Evolutionary conservation across 352 stramenopile genomes (phyloP).

Genomic region (Phytopythium montanum): DNA sequence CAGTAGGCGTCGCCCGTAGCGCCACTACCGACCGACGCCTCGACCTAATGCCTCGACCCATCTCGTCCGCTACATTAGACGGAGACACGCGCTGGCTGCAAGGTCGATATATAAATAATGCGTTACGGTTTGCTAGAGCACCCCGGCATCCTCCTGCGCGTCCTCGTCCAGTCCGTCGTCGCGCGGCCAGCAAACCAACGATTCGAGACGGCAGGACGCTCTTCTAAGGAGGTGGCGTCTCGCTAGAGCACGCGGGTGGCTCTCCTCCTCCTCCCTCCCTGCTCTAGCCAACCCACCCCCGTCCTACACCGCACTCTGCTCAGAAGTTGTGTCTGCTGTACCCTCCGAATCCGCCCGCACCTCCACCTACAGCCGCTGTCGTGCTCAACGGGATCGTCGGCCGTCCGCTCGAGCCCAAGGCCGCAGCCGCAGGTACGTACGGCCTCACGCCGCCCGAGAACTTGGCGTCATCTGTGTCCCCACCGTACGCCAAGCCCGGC

Average conservation of each 20-base stretch:
- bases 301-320: conserved; percentile 1
- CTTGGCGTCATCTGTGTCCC: conserved; percentile 49
- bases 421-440: conserved; percentile 36
- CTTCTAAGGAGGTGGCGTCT: background rate
- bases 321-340: conserved; percentile 84
- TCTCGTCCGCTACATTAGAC: no score
- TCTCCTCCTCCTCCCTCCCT: conserved; percentile 8
- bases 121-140: conserved; percentile 28
- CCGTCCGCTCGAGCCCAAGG: conserved; percentile 10
- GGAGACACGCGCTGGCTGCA: conserved; percentile 4
- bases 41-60: no score
- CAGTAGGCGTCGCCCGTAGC: conserved; percentile 17
- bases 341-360: conserved; percentile 38
- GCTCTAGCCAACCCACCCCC: background rate
- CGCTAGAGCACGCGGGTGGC: conserved; percentile 14
- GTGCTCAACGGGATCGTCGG: conserved; percentile 25
- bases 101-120: conserved; percentile 50
- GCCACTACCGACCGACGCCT: background rate
- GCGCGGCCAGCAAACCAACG: conserved; percentile 4
- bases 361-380: conserved; percentile 45
- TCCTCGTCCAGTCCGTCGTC: conserved; percentile 7
- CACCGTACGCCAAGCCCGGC: conserved; percentile 48
- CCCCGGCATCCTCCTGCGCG: background rate
- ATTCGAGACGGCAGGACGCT: background rate
- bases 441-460: conserved; percentile 53